These are phyloP conservation scores for Xylariaceae sp. DNA, from an alignment of 2,329 filamentous ascomycete species.

Conservation along the genomic window DNA sequence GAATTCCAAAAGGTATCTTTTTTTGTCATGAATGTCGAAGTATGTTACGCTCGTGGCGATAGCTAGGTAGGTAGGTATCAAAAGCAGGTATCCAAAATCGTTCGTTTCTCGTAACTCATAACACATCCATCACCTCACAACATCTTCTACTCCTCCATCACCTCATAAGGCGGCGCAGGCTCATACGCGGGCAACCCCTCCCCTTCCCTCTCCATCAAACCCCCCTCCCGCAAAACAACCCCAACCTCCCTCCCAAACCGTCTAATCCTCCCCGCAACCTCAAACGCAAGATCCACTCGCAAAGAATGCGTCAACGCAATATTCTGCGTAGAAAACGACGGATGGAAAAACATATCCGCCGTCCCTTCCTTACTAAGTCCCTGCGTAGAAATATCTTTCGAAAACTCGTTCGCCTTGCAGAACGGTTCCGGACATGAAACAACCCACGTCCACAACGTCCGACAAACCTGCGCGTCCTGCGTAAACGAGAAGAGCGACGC, in stretches of 20 bases:
- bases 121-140: neutral
- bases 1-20: no score
- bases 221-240: neutral
- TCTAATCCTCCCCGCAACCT: constrained; percentile 5
- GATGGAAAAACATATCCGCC: neutral
- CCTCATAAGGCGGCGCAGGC: constrained; percentile 10
- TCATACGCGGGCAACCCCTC: constrained; percentile 12
- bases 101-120: no score
- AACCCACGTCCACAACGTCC: neutral
- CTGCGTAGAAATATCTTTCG: constrained; percentile 10
- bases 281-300: constrained; percentile 10
- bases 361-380: neutral
- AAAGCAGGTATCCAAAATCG: no score
- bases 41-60: no score
- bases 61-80: no score
- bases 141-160: no score
- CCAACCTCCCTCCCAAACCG: constrained; percentile 1
- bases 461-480: neutral
- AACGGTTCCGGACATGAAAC: constrained; percentile 8
- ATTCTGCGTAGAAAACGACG: constrained; percentile 15
- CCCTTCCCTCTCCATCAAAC: no score
- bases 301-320: constrained; percentile 4
- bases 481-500: neutral
- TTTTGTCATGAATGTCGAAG: no score
- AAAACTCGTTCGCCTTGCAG: constrained; percentile 10